A percentile compares a stretch with the other conserved stretches of the same genome.
phyloP scores from a whole-genome alignment of 345 rosid species.

The Jatropha curcas region DNA sequence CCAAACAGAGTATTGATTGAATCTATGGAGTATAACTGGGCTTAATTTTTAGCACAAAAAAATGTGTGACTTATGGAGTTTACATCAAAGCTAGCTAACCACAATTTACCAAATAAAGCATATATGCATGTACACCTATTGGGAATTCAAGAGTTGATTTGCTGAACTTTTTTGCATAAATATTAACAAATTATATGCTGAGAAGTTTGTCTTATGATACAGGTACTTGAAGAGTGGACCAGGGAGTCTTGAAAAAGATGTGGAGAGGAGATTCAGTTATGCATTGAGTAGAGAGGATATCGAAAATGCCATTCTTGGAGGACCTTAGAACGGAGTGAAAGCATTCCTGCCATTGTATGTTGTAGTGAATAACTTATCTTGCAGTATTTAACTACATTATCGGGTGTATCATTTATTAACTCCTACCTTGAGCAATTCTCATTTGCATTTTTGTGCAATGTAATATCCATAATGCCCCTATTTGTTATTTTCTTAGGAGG shows the following conservation, averaged over 20 bases:
- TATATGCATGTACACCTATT: not conserved
- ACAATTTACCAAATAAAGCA: not conserved
- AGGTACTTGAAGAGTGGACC: slow-evolving; percentile 95
- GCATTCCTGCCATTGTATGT: slow-evolving; percentile 3
- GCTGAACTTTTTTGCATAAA: not conserved
- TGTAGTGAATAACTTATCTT: not conserved
- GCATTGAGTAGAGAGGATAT: slow-evolving; percentile 93
- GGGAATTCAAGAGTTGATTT: not conserved
- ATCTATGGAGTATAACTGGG: not conserved
- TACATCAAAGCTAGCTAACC: not conserved
- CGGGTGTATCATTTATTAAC: not conserved
- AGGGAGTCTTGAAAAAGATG: slow-evolving; percentile 81
- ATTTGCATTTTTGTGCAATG: not conserved
- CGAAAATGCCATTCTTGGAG: slow-evolving; percentile 90
- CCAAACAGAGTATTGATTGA: no score
- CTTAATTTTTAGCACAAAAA: not conserved
- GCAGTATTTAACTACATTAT: not conserved
- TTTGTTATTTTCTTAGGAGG: not conserved
- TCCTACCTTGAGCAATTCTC: not conserved
- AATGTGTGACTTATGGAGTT: not conserved
- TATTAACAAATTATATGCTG: not conserved
- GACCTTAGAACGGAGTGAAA: slow-evolving; percentile 50
- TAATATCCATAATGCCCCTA: no score
- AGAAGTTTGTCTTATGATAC: slow-evolving; percentile 22
- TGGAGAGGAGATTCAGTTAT: slow-evolving; percentile 94